Conservation (phyloP, 306 rosid species). For the Lathyrus oleraceus region DNA sequence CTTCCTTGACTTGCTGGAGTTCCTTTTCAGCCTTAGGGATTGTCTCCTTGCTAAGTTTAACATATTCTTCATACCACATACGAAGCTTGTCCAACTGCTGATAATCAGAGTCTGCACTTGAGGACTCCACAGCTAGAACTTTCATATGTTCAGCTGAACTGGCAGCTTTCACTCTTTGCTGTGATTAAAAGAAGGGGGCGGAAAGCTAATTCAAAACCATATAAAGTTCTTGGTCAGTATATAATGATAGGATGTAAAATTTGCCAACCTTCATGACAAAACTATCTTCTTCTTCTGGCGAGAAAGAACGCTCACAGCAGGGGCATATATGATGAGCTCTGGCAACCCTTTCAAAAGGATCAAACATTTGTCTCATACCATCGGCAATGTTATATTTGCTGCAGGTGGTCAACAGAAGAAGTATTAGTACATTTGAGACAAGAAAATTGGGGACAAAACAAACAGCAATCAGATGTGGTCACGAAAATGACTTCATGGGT, state of each 20-base stretch:
- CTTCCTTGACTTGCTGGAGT: conserved; percentile 59
- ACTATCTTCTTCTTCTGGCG: conserved; percentile 87
- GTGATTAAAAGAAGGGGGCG: conserved; percentile 37
- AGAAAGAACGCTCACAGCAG: conserved; percentile 91
- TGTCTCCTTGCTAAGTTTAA: conserved; percentile 71
- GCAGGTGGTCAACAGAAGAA: conserved; percentile 46
- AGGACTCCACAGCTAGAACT: conserved; percentile 70
- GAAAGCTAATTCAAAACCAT: conserved; percentile 36
- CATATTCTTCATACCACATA: conserved; percentile 75
- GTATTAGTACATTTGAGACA: conserved; percentile 37
- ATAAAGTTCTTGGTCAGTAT: conserved; percentile 6
- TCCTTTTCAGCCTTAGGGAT: conserved; percentile 80
- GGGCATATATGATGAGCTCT: conserved; percentile 93
- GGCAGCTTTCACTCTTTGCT: conserved; percentile 91
- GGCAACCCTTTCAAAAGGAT: conserved; percentile 93
- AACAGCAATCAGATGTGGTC: conserved; percentile 24
- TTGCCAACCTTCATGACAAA: conserved; percentile 83
- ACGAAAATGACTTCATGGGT: conserved; percentile 27
- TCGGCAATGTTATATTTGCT: conserved; percentile 86
- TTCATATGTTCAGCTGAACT: conserved; percentile 81
- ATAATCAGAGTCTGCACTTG: conserved; percentile 66
- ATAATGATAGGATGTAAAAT: conserved; percentile 34
- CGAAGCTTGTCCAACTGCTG: conserved; percentile 95
- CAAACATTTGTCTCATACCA: conserved; percentile 96
- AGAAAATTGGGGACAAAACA: conserved; percentile 1